phyloP scores from a whole-genome alignment of 169 alveolate species.

The Ichthyophthirius multifiliis region DNA sequence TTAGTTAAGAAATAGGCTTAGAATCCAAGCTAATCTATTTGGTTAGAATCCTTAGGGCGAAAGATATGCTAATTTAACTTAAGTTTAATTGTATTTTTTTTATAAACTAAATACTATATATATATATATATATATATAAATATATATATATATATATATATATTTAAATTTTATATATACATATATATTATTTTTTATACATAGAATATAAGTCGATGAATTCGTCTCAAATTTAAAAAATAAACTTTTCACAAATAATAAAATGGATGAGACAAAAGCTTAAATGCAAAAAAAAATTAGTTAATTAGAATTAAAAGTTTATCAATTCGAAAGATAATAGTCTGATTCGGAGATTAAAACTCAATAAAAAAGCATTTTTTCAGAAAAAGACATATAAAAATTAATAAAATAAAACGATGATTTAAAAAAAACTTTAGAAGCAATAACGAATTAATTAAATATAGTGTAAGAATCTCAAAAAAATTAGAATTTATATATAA shows the following conservation, averaged over 20 bases:
- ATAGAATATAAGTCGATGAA: too few relatives aligned
- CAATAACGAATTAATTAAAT: not conserved
- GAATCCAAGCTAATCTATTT: constrained; percentile 19
- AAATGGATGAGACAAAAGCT: too few relatives aligned
- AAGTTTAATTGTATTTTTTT: not conserved
- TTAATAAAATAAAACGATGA: not conserved
- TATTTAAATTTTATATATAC: not conserved
- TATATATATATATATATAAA: too few relatives aligned
- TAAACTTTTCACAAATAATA: too few relatives aligned
- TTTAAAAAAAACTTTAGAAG: not conserved
- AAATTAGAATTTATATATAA: not conserved
- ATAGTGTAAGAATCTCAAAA: not conserved
- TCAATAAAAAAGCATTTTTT: too few relatives aligned
- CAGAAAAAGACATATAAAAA: not conserved
- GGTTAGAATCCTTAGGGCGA: not conserved
- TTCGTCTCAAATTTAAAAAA: too few relatives aligned
- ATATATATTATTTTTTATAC: not conserved
- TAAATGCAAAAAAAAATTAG: too few relatives aligned
- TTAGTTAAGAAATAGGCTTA: constrained; percentile 66
- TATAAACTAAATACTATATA: not conserved
- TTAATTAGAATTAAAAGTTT: too few relatives aligned
- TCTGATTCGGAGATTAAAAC: too few relatives aligned
- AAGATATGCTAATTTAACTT: not conserved
- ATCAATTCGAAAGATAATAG: too few relatives aligned
- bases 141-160: too few relatives aligned